phyloP scores from a whole-genome alignment of 2,329 filamentous ascomycete genomes.

The Tympanopsis confertula region DNA sequence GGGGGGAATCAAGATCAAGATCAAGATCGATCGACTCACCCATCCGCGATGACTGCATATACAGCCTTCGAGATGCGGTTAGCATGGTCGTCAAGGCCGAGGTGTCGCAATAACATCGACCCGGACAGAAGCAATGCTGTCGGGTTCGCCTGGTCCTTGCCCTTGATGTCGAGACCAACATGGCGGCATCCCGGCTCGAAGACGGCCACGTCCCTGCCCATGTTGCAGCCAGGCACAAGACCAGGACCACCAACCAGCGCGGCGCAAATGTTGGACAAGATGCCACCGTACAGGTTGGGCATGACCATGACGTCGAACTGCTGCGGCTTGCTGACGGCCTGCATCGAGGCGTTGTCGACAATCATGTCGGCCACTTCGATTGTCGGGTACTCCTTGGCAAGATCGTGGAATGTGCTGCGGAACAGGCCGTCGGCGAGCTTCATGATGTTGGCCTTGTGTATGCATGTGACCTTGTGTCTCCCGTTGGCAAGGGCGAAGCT shows the following conservation, averaged over 20 bases:
- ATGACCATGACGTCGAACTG: conserved; percentile 99
- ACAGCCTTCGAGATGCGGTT: conserved; percentile 36
- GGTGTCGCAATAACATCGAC: conserved; percentile 92
- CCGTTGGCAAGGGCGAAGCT: conserved; percentile 96
- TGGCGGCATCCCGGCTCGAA: conserved; percentile 99
- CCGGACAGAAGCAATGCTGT: conserved; percentile 90
- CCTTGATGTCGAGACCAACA: conserved; percentile 98
- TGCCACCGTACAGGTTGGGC: conserved; percentile 98
- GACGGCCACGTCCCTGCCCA: conserved; percentile 94
- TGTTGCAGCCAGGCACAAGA: conserved; percentile 97
- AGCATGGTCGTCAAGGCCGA: conserved; percentile 94
- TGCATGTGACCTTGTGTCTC: conserved; percentile 98
- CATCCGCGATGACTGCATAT: conserved; percentile 75
- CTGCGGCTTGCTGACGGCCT: conserved; percentile 89
- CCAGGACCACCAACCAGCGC: conserved; percentile 93
- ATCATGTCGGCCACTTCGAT: conserved; percentile 99
- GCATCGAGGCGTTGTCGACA: conserved; percentile 99
- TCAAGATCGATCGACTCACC: conserved; percentile 45
- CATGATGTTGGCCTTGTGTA: conserved; percentile 99
- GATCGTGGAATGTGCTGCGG: conserved; percentile 89
- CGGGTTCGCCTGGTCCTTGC: conserved; percentile 98
- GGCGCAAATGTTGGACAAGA: conserved; percentile 96
- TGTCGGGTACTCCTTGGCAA: conserved; percentile 89
- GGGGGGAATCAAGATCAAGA: no score
- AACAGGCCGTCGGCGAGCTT: conserved; percentile 98